A percentile compares a stretch with the other conserved stretches of the same genome.
Evolutionary conservation across 768 basidiomycete genomes (phyloP).

Genomic region (Termitomyces sp.): DNA sequence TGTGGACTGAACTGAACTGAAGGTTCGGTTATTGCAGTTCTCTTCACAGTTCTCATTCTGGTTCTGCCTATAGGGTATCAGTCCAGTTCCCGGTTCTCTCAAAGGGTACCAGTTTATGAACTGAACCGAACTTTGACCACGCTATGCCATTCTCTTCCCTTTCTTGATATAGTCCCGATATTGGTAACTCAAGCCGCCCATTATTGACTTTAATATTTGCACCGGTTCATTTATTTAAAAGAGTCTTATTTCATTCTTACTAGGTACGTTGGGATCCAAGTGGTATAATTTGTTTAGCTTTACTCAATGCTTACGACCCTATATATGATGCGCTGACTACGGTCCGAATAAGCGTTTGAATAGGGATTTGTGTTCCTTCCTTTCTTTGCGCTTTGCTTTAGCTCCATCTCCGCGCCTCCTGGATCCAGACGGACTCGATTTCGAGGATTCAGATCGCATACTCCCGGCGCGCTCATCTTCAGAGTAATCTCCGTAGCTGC

Average conservation of each 20-base stretch:
- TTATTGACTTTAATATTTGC: not conserved
- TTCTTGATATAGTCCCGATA: too few species aligned
- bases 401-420: not conserved
- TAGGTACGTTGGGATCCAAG: not conserved
- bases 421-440: not conserved
- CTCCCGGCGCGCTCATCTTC: too few species aligned
- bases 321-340: not conserved
- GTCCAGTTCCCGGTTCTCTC: too few species aligned
- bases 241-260: not conserved
- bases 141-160: too few species aligned
- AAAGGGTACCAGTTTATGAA: too few species aligned
- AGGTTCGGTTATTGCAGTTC: too few species aligned
- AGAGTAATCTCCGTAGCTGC: not conserved
- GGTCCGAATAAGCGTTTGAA: not conserved
- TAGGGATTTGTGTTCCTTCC: too few species aligned
- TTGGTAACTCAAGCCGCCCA: too few species aligned
- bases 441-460: not conserved
- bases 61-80: too few species aligned
- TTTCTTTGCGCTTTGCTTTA: not conserved
- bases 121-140: too few species aligned
- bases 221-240: slow-evolving; percentile 25
- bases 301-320: not conserved
- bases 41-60: too few species aligned
- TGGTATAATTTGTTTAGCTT: not conserved
- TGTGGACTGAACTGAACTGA: too few species aligned